These are phyloP conservation scores for Clonostachys rhizophaga DNA, from an alignment of 2,329 filamentous ascomycete genomes.

Conservation along the genomic window DNA sequence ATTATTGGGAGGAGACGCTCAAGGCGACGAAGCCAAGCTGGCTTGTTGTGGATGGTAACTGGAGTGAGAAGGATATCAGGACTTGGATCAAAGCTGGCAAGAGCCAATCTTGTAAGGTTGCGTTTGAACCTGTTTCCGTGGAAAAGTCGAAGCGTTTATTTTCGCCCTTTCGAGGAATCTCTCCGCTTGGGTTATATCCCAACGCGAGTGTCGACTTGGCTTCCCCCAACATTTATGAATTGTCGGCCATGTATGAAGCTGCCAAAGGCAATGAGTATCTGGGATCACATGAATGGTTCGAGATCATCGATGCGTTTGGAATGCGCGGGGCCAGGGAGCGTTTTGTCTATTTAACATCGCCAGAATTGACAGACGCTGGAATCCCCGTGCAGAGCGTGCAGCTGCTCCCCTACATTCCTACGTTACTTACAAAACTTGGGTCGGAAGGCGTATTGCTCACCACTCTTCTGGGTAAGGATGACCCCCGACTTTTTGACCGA, in stretches of 20 bases:
- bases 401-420: constrained; percentile 83
- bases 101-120: constrained; percentile 49
- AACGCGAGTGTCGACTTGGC: constrained; percentile 64
- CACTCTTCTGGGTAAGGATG: constrained; percentile 61
- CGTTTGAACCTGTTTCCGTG: constrained; percentile 86
- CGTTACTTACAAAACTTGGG: constrained; percentile 81
- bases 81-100: constrained; percentile 63
- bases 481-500: constrained; percentile 59
- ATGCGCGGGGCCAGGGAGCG: constrained; percentile 70
- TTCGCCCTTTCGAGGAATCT: constrained; percentile 27
- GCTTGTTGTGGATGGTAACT: constrained; percentile 85
- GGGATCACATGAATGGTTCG: constrained; percentile 71
- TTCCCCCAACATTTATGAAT: constrained; percentile 80
- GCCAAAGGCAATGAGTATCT: constrained; percentile 66
- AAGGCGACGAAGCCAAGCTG: constrained; percentile 59
- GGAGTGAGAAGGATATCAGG: constrained; percentile 61
- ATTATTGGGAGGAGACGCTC: constrained; percentile 58
- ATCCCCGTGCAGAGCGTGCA: constrained; percentile 81
- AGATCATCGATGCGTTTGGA: constrained; percentile 72
- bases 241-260: constrained; percentile 70
- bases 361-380: constrained; percentile 68
- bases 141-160: constrained; percentile 74
- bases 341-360: constrained; percentile 64
- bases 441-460: constrained; percentile 70
- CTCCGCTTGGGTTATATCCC: constrained; percentile 50